Evolutionary conservation across 2,329 filamentous ascomycete species (phyloP), one percentile per base, ranked within the genome.

Genomic region (Beauveria brongniartii): DNA sequence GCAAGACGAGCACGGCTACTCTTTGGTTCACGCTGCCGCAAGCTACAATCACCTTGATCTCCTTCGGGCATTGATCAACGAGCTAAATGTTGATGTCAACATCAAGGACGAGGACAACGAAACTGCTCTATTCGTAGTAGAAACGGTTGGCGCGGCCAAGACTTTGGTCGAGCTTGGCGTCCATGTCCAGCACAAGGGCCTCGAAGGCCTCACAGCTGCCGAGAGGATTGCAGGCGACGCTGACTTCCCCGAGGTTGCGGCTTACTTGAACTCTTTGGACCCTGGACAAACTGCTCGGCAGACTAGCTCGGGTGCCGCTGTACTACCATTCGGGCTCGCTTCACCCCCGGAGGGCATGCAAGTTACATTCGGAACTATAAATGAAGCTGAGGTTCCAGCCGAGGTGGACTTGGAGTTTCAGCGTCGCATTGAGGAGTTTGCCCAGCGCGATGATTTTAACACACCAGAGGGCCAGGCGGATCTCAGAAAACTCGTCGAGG

Each of bases 1-100:
- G 57, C 91, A 96, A 76, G 94, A 99, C 74, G 86, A 89, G 63
- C 89, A 97, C 70, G 94, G 94, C 69, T 99, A 99, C 78, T 96
- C 92, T 52, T 85, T 97, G 28, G 79, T 97, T 54, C 94, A 99
- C 74, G 94, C 94, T 57, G 91, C 93, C 18, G 88, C 91, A 20
- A 97, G 92, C 67, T 99, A 97, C 80, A 89, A 88, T 71, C 92
- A 97, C 71, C 77, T 91, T 41, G 84, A 89, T 60, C 85, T 99
- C 18, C 82, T 97, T 18, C 87, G 89, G 63, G 75, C 84, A 0
- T 82, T 99, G 6, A 80, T 96, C 30, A 79, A 79, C 52, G 90
- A 93, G 40, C 91, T 92, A 74, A 76, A 85, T 14, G 92, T 93
- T 26, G 79, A 92, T 63, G 83, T 92, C 53, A 88, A 97, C 71